phyloP scores from a whole-genome alignment of 1,284 basidiomycete genomes.

The Somion occarium region DNA sequence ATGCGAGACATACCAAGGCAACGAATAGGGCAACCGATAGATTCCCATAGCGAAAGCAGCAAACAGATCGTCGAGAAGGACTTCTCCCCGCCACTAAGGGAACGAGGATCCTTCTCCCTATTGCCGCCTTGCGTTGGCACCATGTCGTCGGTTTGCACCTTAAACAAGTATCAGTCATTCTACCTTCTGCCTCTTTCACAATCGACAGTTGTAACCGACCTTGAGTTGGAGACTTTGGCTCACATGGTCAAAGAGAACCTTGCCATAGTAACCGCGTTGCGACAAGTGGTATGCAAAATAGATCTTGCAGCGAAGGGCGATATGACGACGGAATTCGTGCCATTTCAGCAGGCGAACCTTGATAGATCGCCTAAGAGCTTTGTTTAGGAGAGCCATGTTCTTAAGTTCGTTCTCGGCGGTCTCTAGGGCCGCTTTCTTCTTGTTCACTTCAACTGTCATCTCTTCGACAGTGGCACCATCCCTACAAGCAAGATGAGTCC shows the following conservation, averaged over 20 bases:
- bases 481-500: conserved; percentile 32
- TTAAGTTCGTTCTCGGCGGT: conserved; percentile 57
- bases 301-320: conserved; percentile 80
- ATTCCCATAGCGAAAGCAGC: conserved; percentile 91
- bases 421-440: conserved; percentile 50
- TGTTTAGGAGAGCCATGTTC: conserved; percentile 59
- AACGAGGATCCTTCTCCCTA: conserved; percentile 73
- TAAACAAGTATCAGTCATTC: not conserved
- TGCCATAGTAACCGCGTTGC: conserved; percentile 83
- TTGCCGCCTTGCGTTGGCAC: conserved; percentile 49
- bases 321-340: conserved; percentile 84
- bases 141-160: conserved; percentile 81
- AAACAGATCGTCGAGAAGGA: conserved; percentile 96
- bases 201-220: conserved; percentile 32
- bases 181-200: not conserved
- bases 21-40: conserved; percentile 89
- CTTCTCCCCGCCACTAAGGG: conserved; percentile 92
- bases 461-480: conserved; percentile 78
- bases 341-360: conserved; percentile 67
- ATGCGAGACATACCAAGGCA: conserved; percentile 72
- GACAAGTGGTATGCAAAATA: conserved; percentile 82
- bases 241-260: conserved; percentile 82
- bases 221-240: conserved; percentile 63
- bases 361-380: conserved; percentile 62
- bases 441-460: conserved; percentile 65